phyloP scores from a whole-genome alignment of 139 green algal genomes.

The Tetradesmus lagerheimii region DNA sequence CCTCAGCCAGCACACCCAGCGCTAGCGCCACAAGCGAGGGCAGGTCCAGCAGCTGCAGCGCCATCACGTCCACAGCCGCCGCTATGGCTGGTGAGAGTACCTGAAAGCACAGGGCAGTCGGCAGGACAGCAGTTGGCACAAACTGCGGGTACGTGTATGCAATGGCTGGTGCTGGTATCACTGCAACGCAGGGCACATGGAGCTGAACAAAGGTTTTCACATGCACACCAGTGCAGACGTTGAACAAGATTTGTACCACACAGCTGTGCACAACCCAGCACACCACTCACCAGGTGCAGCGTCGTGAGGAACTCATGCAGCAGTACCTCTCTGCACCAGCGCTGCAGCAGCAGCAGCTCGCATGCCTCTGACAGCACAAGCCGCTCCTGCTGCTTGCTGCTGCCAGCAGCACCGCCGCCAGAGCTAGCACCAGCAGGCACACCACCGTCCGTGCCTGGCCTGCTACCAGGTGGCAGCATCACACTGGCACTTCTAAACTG shows the following conservation, averaged over 20 bases:
- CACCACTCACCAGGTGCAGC: slow-evolving; percentile 21
- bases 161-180: no score
- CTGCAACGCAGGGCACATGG: background rate
- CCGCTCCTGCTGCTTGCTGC: background rate
- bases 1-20: slow-evolving; percentile 33
- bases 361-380: slow-evolving; percentile 16
- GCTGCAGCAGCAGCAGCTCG: slow-evolving; percentile 42
- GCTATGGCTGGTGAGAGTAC: slow-evolving; percentile 21
- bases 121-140: background rate
- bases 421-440: background rate
- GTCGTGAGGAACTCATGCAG: slow-evolving; percentile 34
- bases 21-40: slow-evolving; percentile 4
- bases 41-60: slow-evolving; percentile 38
- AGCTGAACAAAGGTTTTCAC: no score
- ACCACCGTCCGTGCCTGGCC: background rate
- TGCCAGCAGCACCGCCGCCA: background rate
- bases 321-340: slow-evolving; percentile 35
- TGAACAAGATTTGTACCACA: background rate
- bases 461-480: background rate
- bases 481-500: background rate
- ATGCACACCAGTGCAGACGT: no score
- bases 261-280: background rate
- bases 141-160: no score
- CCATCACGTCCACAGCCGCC: slow-evolving; percentile 11
- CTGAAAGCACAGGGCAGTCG: background rate